phyloP scores from a whole-genome alignment of 768 basidiomycete genomes.

The Mycena crocata region DNA sequence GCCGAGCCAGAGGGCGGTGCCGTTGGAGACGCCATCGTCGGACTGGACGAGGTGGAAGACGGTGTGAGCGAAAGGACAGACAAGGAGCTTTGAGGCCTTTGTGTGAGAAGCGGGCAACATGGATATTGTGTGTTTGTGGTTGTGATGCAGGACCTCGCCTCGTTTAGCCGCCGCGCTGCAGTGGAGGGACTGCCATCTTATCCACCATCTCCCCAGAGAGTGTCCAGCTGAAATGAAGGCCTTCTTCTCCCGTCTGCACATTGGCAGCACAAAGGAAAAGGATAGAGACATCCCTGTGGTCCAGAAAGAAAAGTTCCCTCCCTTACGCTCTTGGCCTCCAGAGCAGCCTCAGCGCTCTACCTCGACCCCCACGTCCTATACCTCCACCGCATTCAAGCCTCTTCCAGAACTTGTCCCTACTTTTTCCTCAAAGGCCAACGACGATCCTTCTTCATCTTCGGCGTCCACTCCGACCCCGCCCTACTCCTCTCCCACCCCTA shows the following conservation, averaged over 20 bases:
- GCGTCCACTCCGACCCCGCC: constrained; percentile 41
- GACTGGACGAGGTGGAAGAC: constrained; percentile 66
- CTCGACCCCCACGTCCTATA: constrained; percentile 57
- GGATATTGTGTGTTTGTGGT: constrained; percentile 35
- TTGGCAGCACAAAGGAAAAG: constrained; percentile 74
- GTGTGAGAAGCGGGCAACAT: constrained; percentile 69
- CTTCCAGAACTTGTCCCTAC: constrained; percentile 71
- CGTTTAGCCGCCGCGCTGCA: not conserved
- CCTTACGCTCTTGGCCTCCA: constrained; percentile 78
- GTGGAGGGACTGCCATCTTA: not conserved
- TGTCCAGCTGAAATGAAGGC: constrained; percentile 73
- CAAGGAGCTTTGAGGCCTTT: constrained; percentile 68
- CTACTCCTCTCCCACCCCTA: constrained; percentile 49
- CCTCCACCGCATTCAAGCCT: constrained; percentile 67
- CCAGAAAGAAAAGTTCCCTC: constrained; percentile 75
- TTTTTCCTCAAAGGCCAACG: constrained; percentile 42
- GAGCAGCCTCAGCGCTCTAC: constrained; percentile 49
- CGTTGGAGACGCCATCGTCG: constrained; percentile 75
- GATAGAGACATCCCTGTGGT: constrained; percentile 58
- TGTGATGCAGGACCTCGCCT: constrained; percentile 39
- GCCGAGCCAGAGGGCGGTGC: constrained; percentile 87
- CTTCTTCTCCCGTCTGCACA: constrained; percentile 81
- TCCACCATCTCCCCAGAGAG: constrained; percentile 20
- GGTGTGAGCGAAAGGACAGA: constrained; percentile 49
- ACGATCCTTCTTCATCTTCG: constrained; percentile 48